Evolutionary conservation across 129 eudicot genomes (phyloP).

Genomic region (Centella asiatica): DNA sequence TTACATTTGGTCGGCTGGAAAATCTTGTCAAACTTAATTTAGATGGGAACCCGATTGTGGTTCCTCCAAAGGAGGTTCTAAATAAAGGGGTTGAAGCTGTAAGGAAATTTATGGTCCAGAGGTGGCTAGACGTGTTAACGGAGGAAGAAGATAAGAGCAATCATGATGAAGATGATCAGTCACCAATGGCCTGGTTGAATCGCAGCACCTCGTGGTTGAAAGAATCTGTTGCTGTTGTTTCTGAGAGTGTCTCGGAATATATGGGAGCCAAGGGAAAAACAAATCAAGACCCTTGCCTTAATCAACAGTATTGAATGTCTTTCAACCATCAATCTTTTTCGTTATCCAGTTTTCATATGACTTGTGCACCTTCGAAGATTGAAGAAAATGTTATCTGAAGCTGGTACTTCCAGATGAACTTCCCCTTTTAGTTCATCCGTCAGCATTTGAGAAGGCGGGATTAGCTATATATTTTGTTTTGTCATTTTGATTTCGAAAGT

Average conservation of each 20-base stretch:
- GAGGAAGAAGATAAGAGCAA: conserved; percentile 52
- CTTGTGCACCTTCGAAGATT: background rate
- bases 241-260: conserved; percentile 43
- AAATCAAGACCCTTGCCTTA: conserved; percentile 42
- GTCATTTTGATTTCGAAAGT: background rate
- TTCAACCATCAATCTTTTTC: conserved; percentile 5
- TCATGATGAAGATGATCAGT: conserved; percentile 30
- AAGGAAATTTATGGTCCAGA: conserved; percentile 65
- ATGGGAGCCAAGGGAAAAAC: conserved; percentile 40
- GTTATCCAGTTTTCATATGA: background rate
- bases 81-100: conserved; percentile 58
- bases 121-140: conserved; percentile 52
- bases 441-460: conserved; percentile 3
- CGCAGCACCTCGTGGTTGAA: conserved; percentile 72
- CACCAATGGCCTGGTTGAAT: conserved; percentile 42
- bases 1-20: conserved; percentile 67
- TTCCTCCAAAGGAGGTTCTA: conserved; percentile 72
- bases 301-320: conserved; percentile 51
- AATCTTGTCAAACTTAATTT: conserved; percentile 61
- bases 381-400: background rate
- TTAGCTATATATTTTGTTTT: background rate
- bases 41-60: conserved; percentile 68
- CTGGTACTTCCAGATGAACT: background rate
- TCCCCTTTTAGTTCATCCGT: background rate
- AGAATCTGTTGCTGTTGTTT: conserved; percentile 37